Evolutionary conservation across 2,329 filamentous ascomycete species (phyloP).

Genomic region (Westerdykella ornata): DNA sequence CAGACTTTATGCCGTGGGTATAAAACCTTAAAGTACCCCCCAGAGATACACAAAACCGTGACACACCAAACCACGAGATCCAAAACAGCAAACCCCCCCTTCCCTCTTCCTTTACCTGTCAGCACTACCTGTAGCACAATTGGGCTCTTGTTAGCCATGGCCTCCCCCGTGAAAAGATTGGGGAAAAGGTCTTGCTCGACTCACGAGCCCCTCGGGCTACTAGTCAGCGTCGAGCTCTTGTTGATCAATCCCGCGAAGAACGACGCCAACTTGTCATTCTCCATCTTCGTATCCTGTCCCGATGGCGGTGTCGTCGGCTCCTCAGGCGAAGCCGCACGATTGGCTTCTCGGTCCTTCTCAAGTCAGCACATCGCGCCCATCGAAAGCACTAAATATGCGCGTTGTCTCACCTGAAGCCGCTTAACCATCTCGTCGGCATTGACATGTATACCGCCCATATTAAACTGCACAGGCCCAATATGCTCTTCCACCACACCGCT

Average conservation of each 20-base stretch:
- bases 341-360: slow-evolving; percentile 35
- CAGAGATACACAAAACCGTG: slow-evolving; percentile 3
- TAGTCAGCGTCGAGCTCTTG: slow-evolving; percentile 19
- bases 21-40: slow-evolving; percentile 16
- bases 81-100: too few species aligned
- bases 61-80: too few species aligned
- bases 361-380: slow-evolving; percentile 9
- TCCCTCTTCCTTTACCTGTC: too few species aligned
- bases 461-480: slow-evolving; percentile 93
- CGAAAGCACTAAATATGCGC: not conserved
- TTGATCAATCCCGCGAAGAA: slow-evolving; percentile 38
- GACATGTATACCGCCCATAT: slow-evolving; percentile 95
- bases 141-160: too few species aligned
- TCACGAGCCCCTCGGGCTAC: slow-evolving; percentile 20
- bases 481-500: slow-evolving; percentile 49
- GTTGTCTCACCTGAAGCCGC: slow-evolving; percentile 68
- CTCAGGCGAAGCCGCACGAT: slow-evolving; percentile 23
- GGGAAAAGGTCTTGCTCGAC: not conserved
- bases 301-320: slow-evolving; percentile 16
- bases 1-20: slow-evolving; percentile 18
- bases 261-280: slow-evolving; percentile 36
- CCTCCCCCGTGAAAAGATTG: too few species aligned
- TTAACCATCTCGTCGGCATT: slow-evolving; percentile 91
- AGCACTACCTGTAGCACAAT: too few species aligned
- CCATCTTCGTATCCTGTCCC: slow-evolving; percentile 29